Conservation (phyloP, 2,329 filamentous ascomycete species). For the Beauveria brongniartii region DNA sequence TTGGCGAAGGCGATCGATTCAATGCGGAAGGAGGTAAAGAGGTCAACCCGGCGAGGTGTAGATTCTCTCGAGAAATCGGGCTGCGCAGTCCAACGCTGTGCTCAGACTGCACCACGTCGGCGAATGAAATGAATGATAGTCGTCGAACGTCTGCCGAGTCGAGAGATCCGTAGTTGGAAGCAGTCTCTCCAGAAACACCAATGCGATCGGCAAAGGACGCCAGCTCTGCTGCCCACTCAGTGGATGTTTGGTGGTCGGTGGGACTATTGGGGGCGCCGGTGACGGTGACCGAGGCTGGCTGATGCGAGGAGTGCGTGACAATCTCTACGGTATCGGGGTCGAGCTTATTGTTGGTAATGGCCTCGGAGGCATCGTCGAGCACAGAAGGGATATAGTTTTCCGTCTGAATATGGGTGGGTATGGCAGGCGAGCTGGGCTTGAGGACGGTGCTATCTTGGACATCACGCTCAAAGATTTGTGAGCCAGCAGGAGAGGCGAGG, state of each 20-base stretch:
- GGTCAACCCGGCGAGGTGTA: constrained; percentile 60
- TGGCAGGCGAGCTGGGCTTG: constrained; percentile 71
- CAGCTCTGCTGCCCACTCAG: constrained; percentile 51
- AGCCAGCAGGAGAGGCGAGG: constrained; percentile 67
- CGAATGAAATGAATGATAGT: constrained; percentile 92
- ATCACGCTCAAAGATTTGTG: constrained; percentile 86
- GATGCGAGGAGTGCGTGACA: constrained; percentile 76
- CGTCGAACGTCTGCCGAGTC: constrained; percentile 71
- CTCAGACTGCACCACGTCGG: constrained; percentile 85
- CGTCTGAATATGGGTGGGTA: constrained; percentile 86
- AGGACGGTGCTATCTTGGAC: constrained; percentile 70
- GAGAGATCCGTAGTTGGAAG: constrained; percentile 68
- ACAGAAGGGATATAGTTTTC: constrained; percentile 92
- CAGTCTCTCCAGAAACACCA: constrained; percentile 45
- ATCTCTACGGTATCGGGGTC: constrained; percentile 90
- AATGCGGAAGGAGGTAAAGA: constrained; percentile 43
- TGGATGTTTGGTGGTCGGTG: constrained; percentile 32
- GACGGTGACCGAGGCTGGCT: constrained; percentile 65
- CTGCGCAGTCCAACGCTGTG: constrained; percentile 51
- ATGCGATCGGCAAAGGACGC: constrained; percentile 42
- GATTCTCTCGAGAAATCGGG: constrained; percentile 55
- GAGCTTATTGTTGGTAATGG: constrained; percentile 79
- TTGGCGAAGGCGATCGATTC: constrained; percentile 70
- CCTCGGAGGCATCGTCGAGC: constrained; percentile 81
- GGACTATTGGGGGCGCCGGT: constrained; percentile 35